Conservation (phyloP, 2,329 filamentous ascomycete species). For the Thermoascus crustaceus region DNA sequence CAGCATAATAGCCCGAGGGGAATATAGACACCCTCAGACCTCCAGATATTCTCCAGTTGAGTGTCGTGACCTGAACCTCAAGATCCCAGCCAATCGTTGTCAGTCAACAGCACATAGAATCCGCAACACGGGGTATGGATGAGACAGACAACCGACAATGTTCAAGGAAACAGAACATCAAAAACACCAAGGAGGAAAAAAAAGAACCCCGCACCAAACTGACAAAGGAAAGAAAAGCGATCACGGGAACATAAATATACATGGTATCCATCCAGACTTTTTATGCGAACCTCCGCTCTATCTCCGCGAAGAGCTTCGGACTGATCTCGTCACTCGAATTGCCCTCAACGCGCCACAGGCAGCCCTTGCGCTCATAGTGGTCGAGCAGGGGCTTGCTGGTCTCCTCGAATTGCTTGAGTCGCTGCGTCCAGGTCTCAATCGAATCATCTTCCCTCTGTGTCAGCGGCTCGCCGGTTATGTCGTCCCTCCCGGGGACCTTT, state of each 20-base stretch:
- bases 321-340: constrained; percentile 91
- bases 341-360: constrained; percentile 79
- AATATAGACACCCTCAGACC: too few species aligned
- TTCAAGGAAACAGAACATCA: too few species aligned
- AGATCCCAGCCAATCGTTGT: too few species aligned
- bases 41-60: too few species aligned
- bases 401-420: constrained; percentile 77
- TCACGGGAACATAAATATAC: constrained; percentile 6
- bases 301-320: constrained; percentile 76
- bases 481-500: constrained; percentile 70
- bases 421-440: constrained; percentile 72
- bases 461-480: constrained; percentile 80
- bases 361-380: constrained; percentile 76
- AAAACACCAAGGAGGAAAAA: too few species aligned
- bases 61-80: too few species aligned
- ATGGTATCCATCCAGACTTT: constrained; percentile 1
- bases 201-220: constrained; percentile 2
- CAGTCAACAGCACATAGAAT: too few species aligned
- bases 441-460: constrained; percentile 79
- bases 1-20: too few species aligned
- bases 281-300: constrained; percentile 64
- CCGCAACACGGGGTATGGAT: too few species aligned
- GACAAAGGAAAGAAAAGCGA: not conserved
- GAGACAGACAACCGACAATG: too few species aligned
- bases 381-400: constrained; percentile 77